These are phyloP conservation scores for Avena atlantica DNA, from an alignment of 176 grass and related monocot species.

Conservation along the genomic window DNA sequence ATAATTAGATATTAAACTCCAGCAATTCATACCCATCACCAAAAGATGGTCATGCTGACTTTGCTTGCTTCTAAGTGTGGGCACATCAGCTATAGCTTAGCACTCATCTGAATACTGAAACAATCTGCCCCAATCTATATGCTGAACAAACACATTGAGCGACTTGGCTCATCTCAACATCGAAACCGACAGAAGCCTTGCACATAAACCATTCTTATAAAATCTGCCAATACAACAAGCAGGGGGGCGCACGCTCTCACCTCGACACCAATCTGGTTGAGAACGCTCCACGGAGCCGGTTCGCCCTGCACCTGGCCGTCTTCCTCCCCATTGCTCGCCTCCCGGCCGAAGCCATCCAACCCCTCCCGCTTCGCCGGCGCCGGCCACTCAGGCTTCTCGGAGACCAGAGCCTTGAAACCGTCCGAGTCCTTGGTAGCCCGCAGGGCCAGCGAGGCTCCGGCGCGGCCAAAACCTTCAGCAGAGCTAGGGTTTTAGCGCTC, in stretches of 20 bases:
- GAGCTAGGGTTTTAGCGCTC: conserved; percentile 54
- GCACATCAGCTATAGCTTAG: background rate
- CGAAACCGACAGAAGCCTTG: conserved; percentile 1
- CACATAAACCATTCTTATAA: background rate
- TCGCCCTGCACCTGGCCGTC: conserved; percentile 39
- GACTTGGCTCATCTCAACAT: background rate
- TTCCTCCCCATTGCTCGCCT: conserved; percentile 12
- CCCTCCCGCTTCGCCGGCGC: conserved; percentile 36
- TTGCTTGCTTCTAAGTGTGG: background rate
- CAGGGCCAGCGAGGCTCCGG: conserved; percentile 26
- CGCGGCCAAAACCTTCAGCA: conserved; percentile 44
- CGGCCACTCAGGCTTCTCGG: conserved; percentile 42
- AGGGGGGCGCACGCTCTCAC: conserved; percentile 25
- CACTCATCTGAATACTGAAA: background rate
- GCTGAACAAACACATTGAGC: background rate
- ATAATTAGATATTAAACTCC: background rate
- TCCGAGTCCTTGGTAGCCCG: conserved; percentile 48
- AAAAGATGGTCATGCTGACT: background rate
- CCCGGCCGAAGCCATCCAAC: conserved; percentile 38
- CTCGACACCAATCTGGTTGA: conserved; percentile 52
- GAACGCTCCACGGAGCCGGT: conserved; percentile 35
- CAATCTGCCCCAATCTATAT: background rate
- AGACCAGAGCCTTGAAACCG: conserved; percentile 23
- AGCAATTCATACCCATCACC: background rate
- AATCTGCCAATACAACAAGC: conserved; percentile 5